phyloP scores from a whole-genome alignment of 1,284 basidiomycete species.

The Heterobasidion irregulare region DNA sequence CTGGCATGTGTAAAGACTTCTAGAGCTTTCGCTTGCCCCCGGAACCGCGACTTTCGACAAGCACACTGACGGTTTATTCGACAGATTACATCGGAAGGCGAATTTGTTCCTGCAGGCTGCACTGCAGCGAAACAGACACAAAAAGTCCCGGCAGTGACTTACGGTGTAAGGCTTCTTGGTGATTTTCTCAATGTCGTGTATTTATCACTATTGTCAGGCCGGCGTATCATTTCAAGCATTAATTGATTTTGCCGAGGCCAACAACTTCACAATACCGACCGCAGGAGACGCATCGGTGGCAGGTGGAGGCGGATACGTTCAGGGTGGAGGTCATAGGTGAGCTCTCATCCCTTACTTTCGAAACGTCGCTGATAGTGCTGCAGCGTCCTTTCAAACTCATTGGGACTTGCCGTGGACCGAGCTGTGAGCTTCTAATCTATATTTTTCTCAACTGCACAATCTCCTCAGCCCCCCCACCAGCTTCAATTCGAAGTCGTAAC shows the following conservation, averaged over 20 bases:
- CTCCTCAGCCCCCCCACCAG: background rate
- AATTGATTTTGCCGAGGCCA: background rate
- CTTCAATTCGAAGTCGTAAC: conserved; percentile 1
- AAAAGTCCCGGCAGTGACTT: background rate
- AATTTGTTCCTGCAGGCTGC: background rate
- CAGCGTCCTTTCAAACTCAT: background rate
- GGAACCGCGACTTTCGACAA: background rate
- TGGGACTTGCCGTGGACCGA: conserved; percentile 2
- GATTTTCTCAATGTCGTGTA: background rate
- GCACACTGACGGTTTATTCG: background rate
- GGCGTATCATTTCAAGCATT: background rate
- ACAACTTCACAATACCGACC: background rate
- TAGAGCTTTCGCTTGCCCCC: no score
- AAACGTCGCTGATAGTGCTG: background rate
- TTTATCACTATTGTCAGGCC: background rate
- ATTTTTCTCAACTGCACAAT: background rate
- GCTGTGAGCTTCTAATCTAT: background rate
- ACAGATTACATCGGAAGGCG: background rate
- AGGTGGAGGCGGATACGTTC: background rate
- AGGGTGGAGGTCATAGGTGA: background rate
- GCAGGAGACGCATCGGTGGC: background rate
- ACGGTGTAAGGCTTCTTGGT: background rate
- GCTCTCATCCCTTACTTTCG: background rate
- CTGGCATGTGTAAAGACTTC: no score
- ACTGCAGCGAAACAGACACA: background rate